Evolutionary conservation across 1,139 yeast genomes (phyloP), one percentile per base, ranked within the genome.

Genomic region (Geotrichum klebahnii): DNA sequence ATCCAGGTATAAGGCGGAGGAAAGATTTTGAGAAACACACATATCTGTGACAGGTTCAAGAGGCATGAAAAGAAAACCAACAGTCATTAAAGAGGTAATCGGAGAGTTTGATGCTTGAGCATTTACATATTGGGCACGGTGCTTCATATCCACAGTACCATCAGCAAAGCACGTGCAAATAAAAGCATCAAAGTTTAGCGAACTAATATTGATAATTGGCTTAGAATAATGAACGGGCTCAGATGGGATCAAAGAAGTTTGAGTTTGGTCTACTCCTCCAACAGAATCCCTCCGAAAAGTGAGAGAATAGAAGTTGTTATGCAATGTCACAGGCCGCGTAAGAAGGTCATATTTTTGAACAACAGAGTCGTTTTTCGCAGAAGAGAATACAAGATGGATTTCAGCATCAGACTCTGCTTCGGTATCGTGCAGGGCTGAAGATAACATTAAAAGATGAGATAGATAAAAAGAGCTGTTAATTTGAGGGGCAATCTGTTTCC

Each of bases 1-100:
- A n/a, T 48, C 46, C 5, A 72, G 58, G 59, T 77, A 52, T 56
- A 81, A 66, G 69, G 62, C 61, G 0, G 84, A 75, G 12, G 81
- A 70, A 52, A 78, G 60, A 56, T 79, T 81, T 0, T 87, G 87
- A 1, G 89, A 82, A 0, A 81, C 59, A 8, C 78, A 71, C 29
- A 75, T 61, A 20, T 72, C 64, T 16, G 73, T 60, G 0, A 79
- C 76, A 20, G 62, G 63, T 20, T 61, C 52, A 49, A 53, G 52
- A 0, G 80, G 76, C 12, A 29, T 17, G 45, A 80, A 73, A 31
- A 67, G 64, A 59, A 75, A 83, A 0, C 90, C 90, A 5, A 78
- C 74, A 58, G 83, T 87, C 29, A 75, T 68, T 9, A 82, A 61
- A 0, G 79, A 70, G 2, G 73, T 61, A 1, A 81, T 70, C 0